phyloP scores from a whole-genome alignment of 352 stramenopile species.

The Hyaloperonospora arabidopsidis region DNA sequence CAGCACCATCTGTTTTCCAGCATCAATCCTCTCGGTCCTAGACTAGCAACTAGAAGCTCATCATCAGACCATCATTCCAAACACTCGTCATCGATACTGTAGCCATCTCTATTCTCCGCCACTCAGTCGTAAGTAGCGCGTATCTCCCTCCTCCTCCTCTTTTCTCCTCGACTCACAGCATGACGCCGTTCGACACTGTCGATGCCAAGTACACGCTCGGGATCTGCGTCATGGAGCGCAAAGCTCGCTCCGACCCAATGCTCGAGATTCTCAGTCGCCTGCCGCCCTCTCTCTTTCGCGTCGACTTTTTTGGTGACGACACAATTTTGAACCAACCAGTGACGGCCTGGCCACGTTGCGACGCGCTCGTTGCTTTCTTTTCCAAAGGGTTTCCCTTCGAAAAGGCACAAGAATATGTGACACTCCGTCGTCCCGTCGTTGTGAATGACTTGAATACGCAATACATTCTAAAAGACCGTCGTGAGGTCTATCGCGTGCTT shows the following conservation, averaged over 20 bases:
- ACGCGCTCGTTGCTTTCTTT: constrained; percentile 98
- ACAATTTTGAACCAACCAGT: constrained; percentile 92
- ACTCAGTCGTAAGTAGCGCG: too few species aligned
- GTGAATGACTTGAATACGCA: constrained; percentile 97
- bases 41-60: too few species aligned
- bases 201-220: constrained; percentile 72
- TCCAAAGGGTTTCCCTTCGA: constrained; percentile 95
- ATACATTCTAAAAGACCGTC: constrained; percentile 90
- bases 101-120: too few species aligned
- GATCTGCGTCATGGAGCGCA: constrained; percentile 98
- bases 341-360: constrained; percentile 89
- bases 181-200: constrained; percentile 17
- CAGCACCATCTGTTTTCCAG: too few species aligned
- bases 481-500: constrained; percentile 92
- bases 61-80: too few species aligned
- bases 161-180: background rate
- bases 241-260: constrained; percentile 93
- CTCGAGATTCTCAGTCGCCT: constrained; percentile 91
- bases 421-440: constrained; percentile 89
- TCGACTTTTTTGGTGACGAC: constrained; percentile 97
- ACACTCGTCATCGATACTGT: too few species aligned
- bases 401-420: constrained; percentile 95
- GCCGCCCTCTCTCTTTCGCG: constrained; percentile 84
- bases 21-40: too few species aligned
- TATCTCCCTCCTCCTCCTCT: too few species aligned